Evolutionary conservation across 202 grass and related monocot species (phyloP), one percentile per base, ranked within the genome.

Genomic region (Dendrocalamus latiflorus): DNA sequence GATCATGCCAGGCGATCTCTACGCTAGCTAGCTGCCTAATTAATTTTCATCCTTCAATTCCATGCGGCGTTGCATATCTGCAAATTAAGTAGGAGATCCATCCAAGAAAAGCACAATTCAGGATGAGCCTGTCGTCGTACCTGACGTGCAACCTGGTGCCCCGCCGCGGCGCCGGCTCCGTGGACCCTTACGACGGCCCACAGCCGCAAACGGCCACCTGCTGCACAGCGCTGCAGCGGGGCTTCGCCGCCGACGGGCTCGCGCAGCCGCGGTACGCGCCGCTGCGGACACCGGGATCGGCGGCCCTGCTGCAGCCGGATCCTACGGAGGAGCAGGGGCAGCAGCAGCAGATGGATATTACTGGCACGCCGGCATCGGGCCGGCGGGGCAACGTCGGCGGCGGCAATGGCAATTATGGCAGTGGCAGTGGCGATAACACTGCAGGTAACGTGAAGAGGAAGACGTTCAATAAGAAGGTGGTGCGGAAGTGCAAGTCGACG

Each of bases 191-290:
- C 72, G 70, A 76, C 22, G 53, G 5, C 2, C 79, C 56, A 4
- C 65, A 88, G 58, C 86, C 86, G 26, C 80, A 88, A 67, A 88
- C 86, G 74, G 86, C 86, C 37, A 88, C 86, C 65, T 88, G 86
- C 80, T 88, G 86, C 86, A 88, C 86, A 20, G 86, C 73, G 73
- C 73, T 88, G 65, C 65, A 78, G 41, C 65, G 86, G 11, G 86
- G 85, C 8, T 39, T 75, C 9, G 15, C 69, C 5, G 14, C 17
- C 11, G 71, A 61, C 44, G 57, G 83, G 4, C 74, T 68, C 0
- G 66, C 10, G 20, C 86, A 83, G 25, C 25, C 65, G 65, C 79
- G 86, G 6, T 88, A 72, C 73, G 86, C 86, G 56, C 86, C 86
- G 9, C 26, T 88, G 45, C 47, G 86, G 25, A 88, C 73, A 37